These are phyloP conservation scores for Aspergillus melleus DNA, from an alignment of 2,329 filamentous ascomycete genomes.

Conservation along the genomic window DNA sequence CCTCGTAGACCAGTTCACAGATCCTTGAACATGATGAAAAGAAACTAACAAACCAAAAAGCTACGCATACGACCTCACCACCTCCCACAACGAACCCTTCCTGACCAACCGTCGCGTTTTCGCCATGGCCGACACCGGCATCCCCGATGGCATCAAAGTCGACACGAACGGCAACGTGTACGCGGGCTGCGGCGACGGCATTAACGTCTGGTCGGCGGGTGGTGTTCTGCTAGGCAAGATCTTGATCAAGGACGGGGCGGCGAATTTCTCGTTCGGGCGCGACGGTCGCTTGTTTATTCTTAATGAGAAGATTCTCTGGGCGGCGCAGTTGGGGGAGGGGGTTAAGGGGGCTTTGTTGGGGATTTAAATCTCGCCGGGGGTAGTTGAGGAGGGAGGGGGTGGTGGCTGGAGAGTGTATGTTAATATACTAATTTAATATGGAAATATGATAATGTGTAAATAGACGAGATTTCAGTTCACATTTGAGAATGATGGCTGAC, in stretches of 20 bases:
- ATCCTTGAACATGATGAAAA: not conserved
- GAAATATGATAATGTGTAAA: too few species aligned
- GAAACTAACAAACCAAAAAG: conserved; percentile 3
- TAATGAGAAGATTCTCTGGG: conserved; percentile 50
- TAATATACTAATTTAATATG: too few species aligned
- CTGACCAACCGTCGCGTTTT: conserved; percentile 55
- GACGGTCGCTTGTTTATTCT: conserved; percentile 31
- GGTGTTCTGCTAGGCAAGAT: conserved; percentile 59
- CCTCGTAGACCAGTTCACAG: too few species aligned
- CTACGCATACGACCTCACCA: conserved; percentile 53
- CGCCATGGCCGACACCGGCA: conserved; percentile 49
- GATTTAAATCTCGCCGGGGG: not conserved
- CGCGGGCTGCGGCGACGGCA: conserved; percentile 55
- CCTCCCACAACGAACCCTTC: conserved; percentile 37
- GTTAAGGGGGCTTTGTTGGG: conserved; percentile 16
- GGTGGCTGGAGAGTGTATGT: too few species aligned
- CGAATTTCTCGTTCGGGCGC: conserved; percentile 54
- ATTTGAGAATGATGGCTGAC: too few species aligned
- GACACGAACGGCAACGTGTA: conserved; percentile 59
- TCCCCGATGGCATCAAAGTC: conserved; percentile 51
- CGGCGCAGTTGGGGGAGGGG: conserved; percentile 34
- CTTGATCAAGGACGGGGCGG: conserved; percentile 48
- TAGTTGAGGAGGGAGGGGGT: too few species aligned
- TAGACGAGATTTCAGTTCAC: too few species aligned
- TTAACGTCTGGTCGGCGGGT: conserved; percentile 54